Percentiles rank a stretch among this genome's conserved stretches.
These are phyloP conservation scores for Thinopyrum obtusiflorum DNA, from an alignment of 202 grass and related monocot genomes.

Conservation along the genomic window DNA sequence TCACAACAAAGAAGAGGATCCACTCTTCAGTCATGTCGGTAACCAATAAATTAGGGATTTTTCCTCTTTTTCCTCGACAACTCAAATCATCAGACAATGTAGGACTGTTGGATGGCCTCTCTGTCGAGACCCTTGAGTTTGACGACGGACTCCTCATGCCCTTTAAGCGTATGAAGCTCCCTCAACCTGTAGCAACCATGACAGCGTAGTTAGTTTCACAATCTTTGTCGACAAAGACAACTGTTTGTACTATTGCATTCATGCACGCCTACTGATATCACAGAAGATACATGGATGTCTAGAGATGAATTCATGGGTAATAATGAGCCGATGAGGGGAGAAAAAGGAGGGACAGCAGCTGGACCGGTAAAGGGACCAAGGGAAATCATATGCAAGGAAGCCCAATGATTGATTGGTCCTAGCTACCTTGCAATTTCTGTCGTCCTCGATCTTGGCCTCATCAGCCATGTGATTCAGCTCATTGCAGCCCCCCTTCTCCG, in stretches of 20 bases:
- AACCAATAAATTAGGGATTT: background rate
- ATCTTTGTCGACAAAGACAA: background rate
- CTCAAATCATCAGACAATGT: conserved; percentile 48
- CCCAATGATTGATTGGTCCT: background rate
- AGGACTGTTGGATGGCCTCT: conserved; percentile 63
- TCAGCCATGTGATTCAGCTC: conserved; percentile 62
- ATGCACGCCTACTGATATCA: too few species aligned
- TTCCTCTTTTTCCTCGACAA: too few species aligned
- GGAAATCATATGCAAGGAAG: background rate
- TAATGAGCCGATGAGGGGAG: background rate
- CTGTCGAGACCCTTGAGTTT: conserved; percentile 27
- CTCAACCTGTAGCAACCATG: conserved; percentile 48
- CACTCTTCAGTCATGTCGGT: background rate
- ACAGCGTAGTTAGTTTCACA: background rate
- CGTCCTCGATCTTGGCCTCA: conserved; percentile 45
- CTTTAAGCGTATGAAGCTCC: conserved; percentile 78
- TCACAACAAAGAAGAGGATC: too few species aligned
- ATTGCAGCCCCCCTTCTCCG: conserved; percentile 39
- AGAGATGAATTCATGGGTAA: conserved; percentile 5
- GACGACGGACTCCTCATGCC: conserved; percentile 67
- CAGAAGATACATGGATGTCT: background rate
- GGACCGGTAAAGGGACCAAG: background rate
- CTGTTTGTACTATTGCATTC: background rate
- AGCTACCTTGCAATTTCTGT: conserved; percentile 58
- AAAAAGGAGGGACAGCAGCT: background rate